Evolutionary conservation across 2,329 filamentous ascomycete species (phyloP).

Genomic region (Colletotrichum scovillei): DNA sequence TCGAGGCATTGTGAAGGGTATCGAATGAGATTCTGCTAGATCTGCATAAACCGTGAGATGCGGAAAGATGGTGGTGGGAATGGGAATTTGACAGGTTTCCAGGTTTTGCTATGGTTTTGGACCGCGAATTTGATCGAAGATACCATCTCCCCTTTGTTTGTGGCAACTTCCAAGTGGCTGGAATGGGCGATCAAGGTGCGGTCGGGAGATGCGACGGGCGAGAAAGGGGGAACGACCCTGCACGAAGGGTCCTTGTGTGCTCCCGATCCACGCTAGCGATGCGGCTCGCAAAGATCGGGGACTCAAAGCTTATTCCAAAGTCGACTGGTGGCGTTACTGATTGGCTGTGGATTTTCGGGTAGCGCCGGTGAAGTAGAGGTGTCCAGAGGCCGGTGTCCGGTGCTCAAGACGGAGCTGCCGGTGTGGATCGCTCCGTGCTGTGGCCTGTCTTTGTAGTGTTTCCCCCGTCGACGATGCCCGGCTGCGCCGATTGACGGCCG

Average conservation of each 20-base stretch:
- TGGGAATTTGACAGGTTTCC: slow-evolving; percentile 21
- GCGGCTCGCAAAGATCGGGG: slow-evolving; percentile 43
- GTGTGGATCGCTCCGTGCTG: background rate
- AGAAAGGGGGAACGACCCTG: background rate
- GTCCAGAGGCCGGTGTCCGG: background rate
- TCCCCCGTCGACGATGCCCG: background rate
- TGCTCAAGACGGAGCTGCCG: background rate
- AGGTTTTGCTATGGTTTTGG: background rate
- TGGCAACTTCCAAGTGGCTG: background rate
- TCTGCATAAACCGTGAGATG: slow-evolving; percentile 12
- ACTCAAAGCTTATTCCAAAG: background rate
- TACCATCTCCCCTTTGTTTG: background rate
- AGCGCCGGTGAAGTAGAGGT: background rate
- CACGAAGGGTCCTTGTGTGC: slow-evolving; percentile 26
- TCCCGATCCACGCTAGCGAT: slow-evolving; percentile 44
- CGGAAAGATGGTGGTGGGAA: background rate
- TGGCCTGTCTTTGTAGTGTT: background rate
- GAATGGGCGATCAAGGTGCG: background rate
- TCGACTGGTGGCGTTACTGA: background rate
- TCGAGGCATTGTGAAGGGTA: background rate
- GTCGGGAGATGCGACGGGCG: background rate
- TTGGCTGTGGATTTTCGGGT: slow-evolving; percentile 1
- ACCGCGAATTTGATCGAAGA: slow-evolving; percentile 3
- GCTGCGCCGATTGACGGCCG: background rate
- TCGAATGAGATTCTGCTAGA: background rate